Evolutionary conservation across 805 yeast species (phyloP), one percentile per base, ranked within the genome.

Genomic region (Wickerhamiella nectarea): DNA sequence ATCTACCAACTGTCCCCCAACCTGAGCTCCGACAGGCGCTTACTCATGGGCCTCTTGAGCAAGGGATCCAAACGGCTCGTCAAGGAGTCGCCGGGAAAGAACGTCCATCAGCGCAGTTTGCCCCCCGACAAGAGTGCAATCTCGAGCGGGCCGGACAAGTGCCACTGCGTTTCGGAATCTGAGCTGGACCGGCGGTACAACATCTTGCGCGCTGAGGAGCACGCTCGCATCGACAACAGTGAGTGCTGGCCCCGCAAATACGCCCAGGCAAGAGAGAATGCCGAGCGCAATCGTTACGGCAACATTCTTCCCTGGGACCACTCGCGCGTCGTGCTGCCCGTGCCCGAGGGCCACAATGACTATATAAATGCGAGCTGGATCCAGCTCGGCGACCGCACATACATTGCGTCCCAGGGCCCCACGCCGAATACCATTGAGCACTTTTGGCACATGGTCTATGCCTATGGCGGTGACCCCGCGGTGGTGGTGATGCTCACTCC

Each of bases 331-430:
- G 57, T 54, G 26, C 58, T 76, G 28, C 60, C 61, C 12, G 62
- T 55, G 4, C 25, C 19, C 20, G 52, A 46, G 11, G 52, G 50
- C 6, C 55, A 43, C 14, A 56, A 59, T 46, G 83, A 78, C 57
- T 87, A 87, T 59, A 84, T 87, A 53, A 87, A 87, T 62, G 98
- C 97, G 0, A 83, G 87, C 19, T 80, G 83, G 62, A 61, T 83
- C 52, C 55, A 69, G 55, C 52, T 67, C 59, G 52, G 68, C 55
- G 66, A 56, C 45, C 62, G 59, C 38, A 48, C 52, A 3, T 64
- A 60, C 44, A 82, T 87, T 53, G 95, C 94, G 0, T 73, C 93
- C 1, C 95, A 89, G 59, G 98, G 95, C 2, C 98, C 98, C 2
- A 60, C 82, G 47, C 59, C 57, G 2, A 70, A 70, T 31, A 89